Percentiles rank a stretch among this genome's conserved stretches.
Conservation (phyloP, 371 early-diverging fungal species). For the Massospora cicadina region DNA sequence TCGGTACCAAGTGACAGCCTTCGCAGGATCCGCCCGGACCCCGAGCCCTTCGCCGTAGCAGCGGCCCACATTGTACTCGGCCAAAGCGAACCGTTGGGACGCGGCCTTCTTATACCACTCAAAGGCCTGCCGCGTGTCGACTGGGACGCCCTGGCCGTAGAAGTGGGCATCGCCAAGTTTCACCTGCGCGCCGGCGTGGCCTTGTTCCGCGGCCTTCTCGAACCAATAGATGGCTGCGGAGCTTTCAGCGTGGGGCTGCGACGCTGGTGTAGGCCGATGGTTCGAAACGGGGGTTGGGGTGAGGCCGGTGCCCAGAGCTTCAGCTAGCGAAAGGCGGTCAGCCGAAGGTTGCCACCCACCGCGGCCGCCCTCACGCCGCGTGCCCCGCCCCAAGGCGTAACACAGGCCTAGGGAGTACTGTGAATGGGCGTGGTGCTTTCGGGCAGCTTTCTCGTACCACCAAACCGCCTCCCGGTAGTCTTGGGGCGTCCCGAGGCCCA, state of each 20-base stretch:
- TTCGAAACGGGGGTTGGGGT: slow-evolving; percentile 70
- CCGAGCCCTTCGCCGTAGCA: slow-evolving; percentile 67
- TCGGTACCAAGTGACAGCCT: slow-evolving; percentile 36
- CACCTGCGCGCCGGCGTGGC: slow-evolving; percentile 54
- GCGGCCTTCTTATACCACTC: slow-evolving; percentile 60
- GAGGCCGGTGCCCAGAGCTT: slow-evolving; percentile 74
- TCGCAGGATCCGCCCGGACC: slow-evolving; percentile 28
- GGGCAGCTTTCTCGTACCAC: slow-evolving; percentile 44
- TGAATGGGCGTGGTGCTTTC: slow-evolving; percentile 37
- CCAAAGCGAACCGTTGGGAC: slow-evolving; percentile 35
- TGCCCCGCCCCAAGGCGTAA: slow-evolving; percentile 61
- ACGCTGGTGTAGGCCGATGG: slow-evolving; percentile 44
- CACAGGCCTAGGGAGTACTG: slow-evolving; percentile 67
- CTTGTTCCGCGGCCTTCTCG: slow-evolving; percentile 39
- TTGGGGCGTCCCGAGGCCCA: slow-evolving; percentile 50
- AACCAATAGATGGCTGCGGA: slow-evolving; percentile 48
- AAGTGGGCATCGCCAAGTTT: slow-evolving; percentile 79
- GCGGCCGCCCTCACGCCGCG: slow-evolving; percentile 27
- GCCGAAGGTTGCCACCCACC: slow-evolving; percentile 49
- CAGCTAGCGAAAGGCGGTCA: slow-evolving; percentile 69
- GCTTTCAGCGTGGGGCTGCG: slow-evolving; percentile 49
- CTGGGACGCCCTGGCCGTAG: slow-evolving; percentile 61
- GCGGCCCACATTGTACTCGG: slow-evolving; percentile 63
- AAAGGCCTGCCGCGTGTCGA: slow-evolving; percentile 45
- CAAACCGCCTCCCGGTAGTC: slow-evolving; percentile 37